Evolutionary conservation across 2,329 filamentous ascomycete genomes (phyloP).

Genomic region (Colletotrichum filicis): DNA sequence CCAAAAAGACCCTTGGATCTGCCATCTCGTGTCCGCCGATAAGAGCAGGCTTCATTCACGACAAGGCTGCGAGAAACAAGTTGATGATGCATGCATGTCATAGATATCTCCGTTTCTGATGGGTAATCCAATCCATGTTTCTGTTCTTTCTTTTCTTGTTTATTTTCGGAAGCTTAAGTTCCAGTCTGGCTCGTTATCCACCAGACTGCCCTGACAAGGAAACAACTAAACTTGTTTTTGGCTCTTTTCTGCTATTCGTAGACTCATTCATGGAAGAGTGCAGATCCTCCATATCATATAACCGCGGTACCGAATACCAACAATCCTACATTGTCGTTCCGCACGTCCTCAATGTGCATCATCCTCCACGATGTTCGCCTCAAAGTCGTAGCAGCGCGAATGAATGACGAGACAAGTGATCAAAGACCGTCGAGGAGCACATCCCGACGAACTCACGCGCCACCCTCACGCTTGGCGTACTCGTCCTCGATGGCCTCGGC

Average conservation of each 20-base stretch:
- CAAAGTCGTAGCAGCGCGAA: background rate
- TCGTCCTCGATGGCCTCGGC: conserved; percentile 72
- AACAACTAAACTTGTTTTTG: background rate
- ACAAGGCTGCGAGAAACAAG: conserved; percentile 23
- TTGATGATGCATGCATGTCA: background rate
- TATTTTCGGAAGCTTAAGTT: conserved; percentile 15
- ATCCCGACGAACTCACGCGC: conserved; percentile 54
- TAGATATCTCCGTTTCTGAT: too few relatives aligned
- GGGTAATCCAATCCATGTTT: background rate
- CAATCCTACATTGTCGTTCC: conserved; percentile 13
- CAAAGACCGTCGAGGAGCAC: background rate
- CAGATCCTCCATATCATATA: background rate
- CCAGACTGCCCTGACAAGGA: background rate
- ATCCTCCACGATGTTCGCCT: background rate
- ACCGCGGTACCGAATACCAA: background rate
- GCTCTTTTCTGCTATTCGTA: background rate
- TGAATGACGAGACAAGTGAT: background rate
- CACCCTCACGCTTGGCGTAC: conserved; percentile 72
- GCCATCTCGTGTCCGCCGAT: conserved; percentile 9
- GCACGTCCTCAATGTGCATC: background rate
- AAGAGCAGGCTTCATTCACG: background rate
- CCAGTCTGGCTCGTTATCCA: background rate
- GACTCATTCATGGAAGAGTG: conserved; percentile 5
- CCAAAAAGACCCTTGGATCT: background rate
- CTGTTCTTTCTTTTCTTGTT: background rate